These are phyloP conservation scores for Paraphaeosphaeria sporulosa DNA, from an alignment of 2,329 filamentous ascomycete genomes.

Conservation along the genomic window DNA sequence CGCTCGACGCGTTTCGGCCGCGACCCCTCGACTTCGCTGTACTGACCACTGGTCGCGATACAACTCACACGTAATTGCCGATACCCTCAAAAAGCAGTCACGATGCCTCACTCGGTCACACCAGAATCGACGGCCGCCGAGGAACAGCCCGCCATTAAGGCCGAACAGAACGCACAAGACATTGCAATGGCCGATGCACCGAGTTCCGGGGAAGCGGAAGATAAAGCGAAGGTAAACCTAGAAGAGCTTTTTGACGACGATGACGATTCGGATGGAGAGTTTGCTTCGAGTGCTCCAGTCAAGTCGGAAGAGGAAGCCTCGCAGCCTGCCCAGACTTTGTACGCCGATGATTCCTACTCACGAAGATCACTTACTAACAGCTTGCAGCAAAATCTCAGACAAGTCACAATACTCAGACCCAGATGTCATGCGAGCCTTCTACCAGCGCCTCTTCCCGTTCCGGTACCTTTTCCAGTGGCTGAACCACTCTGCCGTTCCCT, in stretches of 20 bases:
- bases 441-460: constrained; percentile 95
- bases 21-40: not conserved
- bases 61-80: not conserved
- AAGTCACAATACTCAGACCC: constrained; percentile 68
- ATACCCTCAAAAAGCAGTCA: not conserved
- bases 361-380: constrained; percentile 25
- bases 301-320: constrained; percentile 53
- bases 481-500: constrained; percentile 87
- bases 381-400: constrained; percentile 46
- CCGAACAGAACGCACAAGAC: constrained; percentile 32
- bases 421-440: constrained; percentile 90
- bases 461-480: constrained; percentile 96
- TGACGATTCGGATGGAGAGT: constrained; percentile 65
- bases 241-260: constrained; percentile 68
- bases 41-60: not conserved
- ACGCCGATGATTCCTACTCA: not conserved
- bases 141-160: constrained; percentile 49
- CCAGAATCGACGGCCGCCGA: constrained; percentile 49
- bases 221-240: constrained; percentile 51
- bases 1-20: constrained; percentile 12
- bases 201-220: constrained; percentile 31
- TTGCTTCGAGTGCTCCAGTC: constrained; percentile 61
- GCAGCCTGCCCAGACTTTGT: constrained; percentile 51
- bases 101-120: constrained; percentile 58
- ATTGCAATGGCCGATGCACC: constrained; percentile 41